Evolutionary conservation across 257 asterid species (phyloP).

Genomic region (Solanum raphanifolium): DNA sequence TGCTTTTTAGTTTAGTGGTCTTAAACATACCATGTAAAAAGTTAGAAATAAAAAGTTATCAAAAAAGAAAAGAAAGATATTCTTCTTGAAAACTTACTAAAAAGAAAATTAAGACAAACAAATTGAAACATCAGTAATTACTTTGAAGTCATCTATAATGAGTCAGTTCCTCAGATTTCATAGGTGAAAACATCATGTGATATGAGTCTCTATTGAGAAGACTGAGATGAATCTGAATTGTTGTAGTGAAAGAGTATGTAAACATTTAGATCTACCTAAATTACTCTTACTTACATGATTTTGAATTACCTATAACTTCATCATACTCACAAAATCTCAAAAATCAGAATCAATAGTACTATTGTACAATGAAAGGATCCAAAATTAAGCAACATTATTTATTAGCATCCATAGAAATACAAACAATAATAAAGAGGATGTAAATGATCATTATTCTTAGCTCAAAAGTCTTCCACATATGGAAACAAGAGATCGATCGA

Average conservation of each 20-base stretch:
- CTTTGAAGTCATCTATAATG: neutral
- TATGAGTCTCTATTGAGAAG: neutral
- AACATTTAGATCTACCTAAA: neutral
- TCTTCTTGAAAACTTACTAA: neutral
- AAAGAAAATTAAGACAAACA: neutral
- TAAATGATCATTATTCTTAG: neutral
- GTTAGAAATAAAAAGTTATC: neutral
- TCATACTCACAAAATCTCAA: neutral
- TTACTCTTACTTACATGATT: neutral
- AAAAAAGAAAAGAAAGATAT: neutral
- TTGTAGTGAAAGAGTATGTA: neutral
- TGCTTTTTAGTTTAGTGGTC: neutral
- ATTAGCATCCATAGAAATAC: neutral
- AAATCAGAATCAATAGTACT: neutral
- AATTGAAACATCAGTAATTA: neutral
- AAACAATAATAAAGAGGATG: neutral
- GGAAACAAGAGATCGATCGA: neutral
- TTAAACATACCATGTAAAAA: neutral
- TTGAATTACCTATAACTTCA: neutral
- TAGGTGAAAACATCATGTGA: neutral
- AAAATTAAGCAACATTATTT: neutral
- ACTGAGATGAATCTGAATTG: neutral
- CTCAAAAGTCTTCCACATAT: neutral
- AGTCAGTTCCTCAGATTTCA: neutral
- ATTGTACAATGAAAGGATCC: neutral